Percentiles rank a stretch among this genome's conserved stretches.
Conservation (phyloP, 2,329 filamentous ascomycete genomes). For the Diplodia scrobiculata region DNA sequence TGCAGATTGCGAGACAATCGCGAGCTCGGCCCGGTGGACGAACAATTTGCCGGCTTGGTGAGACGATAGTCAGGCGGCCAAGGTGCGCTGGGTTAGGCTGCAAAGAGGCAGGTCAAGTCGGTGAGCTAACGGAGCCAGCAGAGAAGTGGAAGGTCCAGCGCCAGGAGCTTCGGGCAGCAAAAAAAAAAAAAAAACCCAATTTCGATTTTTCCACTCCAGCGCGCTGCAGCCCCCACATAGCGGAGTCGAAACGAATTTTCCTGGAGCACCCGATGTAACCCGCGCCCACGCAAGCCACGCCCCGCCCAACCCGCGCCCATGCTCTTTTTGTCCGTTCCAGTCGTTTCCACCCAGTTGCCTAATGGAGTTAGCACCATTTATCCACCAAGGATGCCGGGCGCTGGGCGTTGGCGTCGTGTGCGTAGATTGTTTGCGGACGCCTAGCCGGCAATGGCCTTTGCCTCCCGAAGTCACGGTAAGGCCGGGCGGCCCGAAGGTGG, state of each 20-base stretch:
- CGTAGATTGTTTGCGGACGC: background rate
- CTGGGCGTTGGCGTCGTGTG: background rate
- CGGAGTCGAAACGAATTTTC: background rate
- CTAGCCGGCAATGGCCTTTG: conserved; percentile 10
- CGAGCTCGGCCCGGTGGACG: background rate
- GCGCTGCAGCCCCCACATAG: conserved; percentile 12
- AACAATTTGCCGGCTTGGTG: background rate
- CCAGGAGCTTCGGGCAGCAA: conserved; percentile 11
- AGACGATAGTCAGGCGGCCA: conserved; percentile 3
- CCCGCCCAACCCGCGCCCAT: conserved; percentile 9
- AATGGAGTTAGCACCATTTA: background rate
- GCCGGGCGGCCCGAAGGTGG: conserved; percentile 13
- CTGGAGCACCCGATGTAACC: conserved; percentile 22
- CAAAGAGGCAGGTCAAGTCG: conserved; percentile 14
- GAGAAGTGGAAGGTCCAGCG: conserved; percentile 11
- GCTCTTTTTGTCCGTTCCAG: conserved; percentile 19
- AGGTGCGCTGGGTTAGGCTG: background rate
- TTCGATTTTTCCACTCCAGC: conserved; percentile 1
- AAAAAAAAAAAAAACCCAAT: background rate
- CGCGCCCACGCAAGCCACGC: conserved; percentile 12
- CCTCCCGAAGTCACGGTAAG: conserved; percentile 8
- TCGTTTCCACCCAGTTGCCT: conserved; percentile 16
- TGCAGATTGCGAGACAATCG: background rate
- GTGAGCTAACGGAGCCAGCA: conserved; percentile 4
- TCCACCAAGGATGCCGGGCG: background rate